Evolutionary conservation across 108 stramenopile genomes (phyloP).

Genomic region (Pseudonitzschia multiseries): DNA sequence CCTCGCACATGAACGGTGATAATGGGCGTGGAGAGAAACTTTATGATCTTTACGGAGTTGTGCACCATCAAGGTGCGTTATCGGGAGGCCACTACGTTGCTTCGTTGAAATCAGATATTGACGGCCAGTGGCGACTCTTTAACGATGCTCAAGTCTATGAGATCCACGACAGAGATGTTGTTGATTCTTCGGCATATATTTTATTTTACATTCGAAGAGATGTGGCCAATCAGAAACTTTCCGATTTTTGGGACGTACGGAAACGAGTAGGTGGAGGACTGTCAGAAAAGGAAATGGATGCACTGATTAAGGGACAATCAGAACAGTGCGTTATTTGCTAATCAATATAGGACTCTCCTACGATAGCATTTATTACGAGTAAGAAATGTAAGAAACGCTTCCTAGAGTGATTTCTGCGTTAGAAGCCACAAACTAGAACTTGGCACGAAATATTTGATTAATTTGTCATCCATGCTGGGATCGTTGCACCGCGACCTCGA

Average conservation of each 20-base stretch:
- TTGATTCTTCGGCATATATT: slow-evolving; percentile 89
- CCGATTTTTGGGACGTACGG: slow-evolving; percentile 83
- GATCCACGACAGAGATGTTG: slow-evolving; percentile 77
- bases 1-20: slow-evolving; percentile 26
- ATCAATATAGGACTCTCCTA: background rate
- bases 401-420: too few species aligned
- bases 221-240: slow-evolving; percentile 70
- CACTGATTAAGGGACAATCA: slow-evolving; percentile 60
- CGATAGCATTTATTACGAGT: too few species aligned
- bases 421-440: too few species aligned
- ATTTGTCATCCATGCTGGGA: slow-evolving; percentile 40
- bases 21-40: slow-evolving; percentile 55
- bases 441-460: background rate
- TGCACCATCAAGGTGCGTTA: slow-evolving; percentile 89
- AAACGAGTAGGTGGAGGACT: slow-evolving; percentile 67
- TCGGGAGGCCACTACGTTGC: slow-evolving; percentile 90
- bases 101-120: slow-evolving; percentile 80
- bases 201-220: slow-evolving; percentile 87
- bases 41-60: slow-evolving; percentile 89
- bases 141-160: slow-evolving; percentile 89
- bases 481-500: slow-evolving; percentile 33
- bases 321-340: slow-evolving; percentile 83
- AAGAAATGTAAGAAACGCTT: too few species aligned
- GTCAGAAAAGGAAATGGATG: slow-evolving; percentile 85
- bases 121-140: slow-evolving; percentile 89